phyloP scores from a whole-genome alignment of 345 rosid species.

The Erucastrum elatum region DNA sequence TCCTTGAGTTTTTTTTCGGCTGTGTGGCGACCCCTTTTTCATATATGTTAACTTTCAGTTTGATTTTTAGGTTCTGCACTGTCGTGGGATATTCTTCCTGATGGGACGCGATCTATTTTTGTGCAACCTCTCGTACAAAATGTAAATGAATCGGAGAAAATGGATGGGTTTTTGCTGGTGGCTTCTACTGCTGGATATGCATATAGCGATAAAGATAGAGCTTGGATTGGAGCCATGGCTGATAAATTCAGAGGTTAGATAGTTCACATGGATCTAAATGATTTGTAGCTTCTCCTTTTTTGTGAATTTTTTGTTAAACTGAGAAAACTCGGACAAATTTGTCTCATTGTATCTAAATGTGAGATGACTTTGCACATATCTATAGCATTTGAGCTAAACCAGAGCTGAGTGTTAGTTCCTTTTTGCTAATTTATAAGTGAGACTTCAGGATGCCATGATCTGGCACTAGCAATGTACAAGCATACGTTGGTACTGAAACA shows the following conservation, averaged over 20 bases:
- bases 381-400: neutral
- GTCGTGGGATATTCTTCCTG: constrained; percentile 60
- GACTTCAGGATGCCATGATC: constrained; percentile 1
- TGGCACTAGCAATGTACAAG: neutral
- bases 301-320: constrained; percentile 3
- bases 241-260: constrained; percentile 63
- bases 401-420: neutral
- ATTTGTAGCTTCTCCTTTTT: neutral
- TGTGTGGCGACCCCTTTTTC: neutral
- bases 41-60: constrained; percentile 10
- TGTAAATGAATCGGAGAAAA: constrained; percentile 28
- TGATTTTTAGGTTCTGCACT: constrained; percentile 54
- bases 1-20: neutral
- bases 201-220: constrained; percentile 74
- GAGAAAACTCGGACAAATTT: neutral
- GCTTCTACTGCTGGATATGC: constrained; percentile 77
- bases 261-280: constrained; percentile 17
- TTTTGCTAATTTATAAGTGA: constrained; percentile 2
- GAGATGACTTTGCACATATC: neutral
- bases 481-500: neutral
- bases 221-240: constrained; percentile 79
- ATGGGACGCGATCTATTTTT: constrained; percentile 64
- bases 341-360: neutral
- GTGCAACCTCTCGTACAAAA: constrained; percentile 57
- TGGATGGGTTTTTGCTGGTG: constrained; percentile 65